These are phyloP conservation scores for Dictyostelium brefeldianum DNA, from an alignment of 78 protist species.

Conservation along the genomic window DNA sequence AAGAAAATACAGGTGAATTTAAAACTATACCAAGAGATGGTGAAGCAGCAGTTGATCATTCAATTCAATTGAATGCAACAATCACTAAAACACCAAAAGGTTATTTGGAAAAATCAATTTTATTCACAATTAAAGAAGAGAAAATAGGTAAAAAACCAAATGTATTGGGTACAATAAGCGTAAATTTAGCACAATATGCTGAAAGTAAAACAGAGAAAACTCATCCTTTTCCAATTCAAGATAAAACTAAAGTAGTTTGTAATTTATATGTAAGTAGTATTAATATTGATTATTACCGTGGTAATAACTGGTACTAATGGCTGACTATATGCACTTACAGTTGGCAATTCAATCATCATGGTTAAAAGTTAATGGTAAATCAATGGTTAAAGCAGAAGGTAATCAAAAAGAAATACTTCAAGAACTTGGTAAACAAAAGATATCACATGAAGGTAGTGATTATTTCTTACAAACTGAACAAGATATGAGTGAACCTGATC, in stretches of 20 bases:
- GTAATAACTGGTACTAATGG: neutral
- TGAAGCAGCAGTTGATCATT: conserved; percentile 23
- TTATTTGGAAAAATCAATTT: conserved; percentile 19
- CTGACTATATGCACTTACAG: neutral
- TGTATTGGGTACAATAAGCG: conserved; percentile 19
- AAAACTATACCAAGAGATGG: conserved; percentile 55
- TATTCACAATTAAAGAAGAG: conserved; percentile 47
- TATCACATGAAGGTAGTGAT: conserved; percentile 48
- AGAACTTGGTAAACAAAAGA: conserved; percentile 63
- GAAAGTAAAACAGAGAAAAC: conserved; percentile 72
- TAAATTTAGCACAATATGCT: conserved; percentile 67
- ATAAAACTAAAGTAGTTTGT: conserved; percentile 51
- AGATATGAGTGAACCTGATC: conserved; percentile 79
- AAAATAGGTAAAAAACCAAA: conserved; percentile 34
- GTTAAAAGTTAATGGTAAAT: conserved; percentile 70
- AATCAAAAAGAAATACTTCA: conserved; percentile 64
- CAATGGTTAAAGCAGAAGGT: conserved; percentile 68
- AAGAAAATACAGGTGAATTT: conserved; percentile 58
- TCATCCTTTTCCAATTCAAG: conserved; percentile 64
- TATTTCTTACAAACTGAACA: conserved; percentile 68
- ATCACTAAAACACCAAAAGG: conserved; percentile 56
- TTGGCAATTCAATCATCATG: conserved; percentile 61
- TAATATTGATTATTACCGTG: neutral
- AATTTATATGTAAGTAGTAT: conserved; percentile 44
- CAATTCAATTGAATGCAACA: conserved; percentile 26